Conservation (phyloP, 208 protist genomes). For the Trypanosoma congolense region DNA sequence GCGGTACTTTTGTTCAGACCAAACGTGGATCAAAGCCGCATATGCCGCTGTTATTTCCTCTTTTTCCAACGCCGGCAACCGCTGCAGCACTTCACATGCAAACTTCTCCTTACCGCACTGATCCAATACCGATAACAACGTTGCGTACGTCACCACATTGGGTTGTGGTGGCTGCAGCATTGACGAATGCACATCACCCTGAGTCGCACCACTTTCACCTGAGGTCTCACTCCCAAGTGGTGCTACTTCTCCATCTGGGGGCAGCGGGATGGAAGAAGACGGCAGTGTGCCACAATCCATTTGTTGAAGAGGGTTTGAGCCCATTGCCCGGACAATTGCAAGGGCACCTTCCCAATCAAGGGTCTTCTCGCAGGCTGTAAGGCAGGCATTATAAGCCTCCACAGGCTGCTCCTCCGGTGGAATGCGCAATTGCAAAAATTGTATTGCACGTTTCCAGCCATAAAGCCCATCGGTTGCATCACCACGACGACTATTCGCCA, state of each 20-base stretch:
- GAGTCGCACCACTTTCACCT: not conserved
- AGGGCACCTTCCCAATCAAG: conserved; percentile 68
- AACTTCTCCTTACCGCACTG: conserved; percentile 59
- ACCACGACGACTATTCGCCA: conserved; percentile 18
- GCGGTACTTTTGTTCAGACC: conserved; percentile 56
- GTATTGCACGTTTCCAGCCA: conserved; percentile 33
- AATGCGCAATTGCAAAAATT: conserved; percentile 33
- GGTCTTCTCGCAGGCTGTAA: conserved; percentile 54
- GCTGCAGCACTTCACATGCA: conserved; percentile 51
- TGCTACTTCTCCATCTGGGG: not conserved
- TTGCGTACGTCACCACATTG: conserved; percentile 81
- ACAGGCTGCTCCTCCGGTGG: conserved; percentile 44
- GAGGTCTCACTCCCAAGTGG: not conserved
- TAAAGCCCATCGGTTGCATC: conserved; percentile 7
- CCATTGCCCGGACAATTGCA: conserved; percentile 65
- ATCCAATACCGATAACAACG: conserved; percentile 80
- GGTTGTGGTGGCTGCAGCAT: conserved; percentile 32
- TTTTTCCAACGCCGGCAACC: conserved; percentile 61
- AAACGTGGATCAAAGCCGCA: conserved; percentile 81
- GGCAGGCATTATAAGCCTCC: conserved; percentile 65
- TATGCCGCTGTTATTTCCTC: conserved; percentile 84
- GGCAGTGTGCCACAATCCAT: not conserved
- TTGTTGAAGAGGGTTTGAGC: conserved; percentile 57
- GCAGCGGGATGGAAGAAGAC: not conserved
- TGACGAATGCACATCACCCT: conserved; percentile 5